Base-by-base conservation (phyloP, 2,329 filamentous ascomycete genomes). In the Paracamarosporium sp. region DNA sequence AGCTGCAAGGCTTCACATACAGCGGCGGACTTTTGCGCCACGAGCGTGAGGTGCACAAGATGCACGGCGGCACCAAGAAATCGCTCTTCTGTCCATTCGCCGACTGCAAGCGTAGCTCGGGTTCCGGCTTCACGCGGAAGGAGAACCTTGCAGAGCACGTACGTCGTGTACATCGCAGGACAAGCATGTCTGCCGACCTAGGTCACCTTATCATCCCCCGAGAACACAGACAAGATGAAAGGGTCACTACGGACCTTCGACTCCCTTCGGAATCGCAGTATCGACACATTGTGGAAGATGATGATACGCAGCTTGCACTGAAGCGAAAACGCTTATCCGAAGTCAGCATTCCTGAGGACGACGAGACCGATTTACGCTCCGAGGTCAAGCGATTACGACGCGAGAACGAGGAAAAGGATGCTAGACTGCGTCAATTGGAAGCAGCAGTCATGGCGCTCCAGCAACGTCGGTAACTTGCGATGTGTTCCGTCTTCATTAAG, bases 81-180 rank as follows among this genome's bases (percentile, higher is more conserved):
- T 89, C 90, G 2, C 85, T 96, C 53, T 91, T 92, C 80, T 98
- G 94, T 70, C 93, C 93, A 0, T 90, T 94, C 69, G 77, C 82
- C 35, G 92, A 92, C 72, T 98, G 94, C 84, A 97, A 97, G 75
- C 90, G 94, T 35, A 91, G 93, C 70, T 88, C 87, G 0, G 93
- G 92, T 61, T 91, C 92, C 69, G 93, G 93, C 22, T 98, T 98
- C 76, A 96, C 93, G 8, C 88, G 94, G 48, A 91, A 93, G 71
- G 94, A 98, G 78, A 98, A 98, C 69, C 83, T 97, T 4, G 93
- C 94, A 72, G 94, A 98, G 78, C 94, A 98, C 77, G 81, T 97
- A 17, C 90, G 94, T 20, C 88, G 94, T 25, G 91, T 96, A n/a
- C 94, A 98, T 74, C 73, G 76, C 22, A 62, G 73, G 47, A 72